Evolutionary conservation across 768 basidiomycete species (phyloP).

Genomic region (Hortiboletus campestris): DNA sequence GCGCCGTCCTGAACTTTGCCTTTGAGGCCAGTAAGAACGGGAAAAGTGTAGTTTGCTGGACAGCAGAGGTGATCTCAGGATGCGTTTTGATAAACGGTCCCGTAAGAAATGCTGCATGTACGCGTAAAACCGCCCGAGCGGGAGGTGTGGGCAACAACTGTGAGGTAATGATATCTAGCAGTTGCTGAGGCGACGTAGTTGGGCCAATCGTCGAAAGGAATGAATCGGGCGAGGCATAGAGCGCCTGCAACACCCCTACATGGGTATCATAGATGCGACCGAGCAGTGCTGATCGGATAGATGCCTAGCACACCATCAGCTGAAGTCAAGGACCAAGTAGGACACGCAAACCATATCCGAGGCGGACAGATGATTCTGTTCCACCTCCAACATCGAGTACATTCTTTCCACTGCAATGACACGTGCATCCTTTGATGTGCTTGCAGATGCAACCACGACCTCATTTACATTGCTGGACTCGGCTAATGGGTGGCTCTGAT

Average conservation of each 20-base stretch:
- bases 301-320: constrained; percentile 39
- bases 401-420: constrained; percentile 57
- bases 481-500: constrained; percentile 21
- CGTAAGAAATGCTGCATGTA: constrained; percentile 58
- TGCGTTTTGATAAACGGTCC: constrained; percentile 39
- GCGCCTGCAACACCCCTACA: constrained; percentile 55
- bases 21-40: constrained; percentile 76
- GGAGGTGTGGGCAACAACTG: constrained; percentile 39
- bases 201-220: constrained; percentile 39
- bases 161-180: constrained; percentile 24
- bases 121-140: constrained; percentile 49
- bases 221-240: constrained; percentile 55
- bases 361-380: constrained; percentile 22
- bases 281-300: constrained; percentile 61
- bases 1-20: constrained; percentile 60
- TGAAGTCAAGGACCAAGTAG: background rate
- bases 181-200: constrained; percentile 18
- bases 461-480: constrained; percentile 38
- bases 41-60: constrained; percentile 59
- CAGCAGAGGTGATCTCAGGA: constrained; percentile 28
- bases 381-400: constrained; percentile 37
- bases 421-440: constrained; percentile 61
- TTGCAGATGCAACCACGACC: constrained; percentile 54
- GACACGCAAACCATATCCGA: constrained; percentile 35
- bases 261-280: constrained; percentile 69